Conservation (phyloP, 257 asterid species). For the Scutellaria minor region DNA sequence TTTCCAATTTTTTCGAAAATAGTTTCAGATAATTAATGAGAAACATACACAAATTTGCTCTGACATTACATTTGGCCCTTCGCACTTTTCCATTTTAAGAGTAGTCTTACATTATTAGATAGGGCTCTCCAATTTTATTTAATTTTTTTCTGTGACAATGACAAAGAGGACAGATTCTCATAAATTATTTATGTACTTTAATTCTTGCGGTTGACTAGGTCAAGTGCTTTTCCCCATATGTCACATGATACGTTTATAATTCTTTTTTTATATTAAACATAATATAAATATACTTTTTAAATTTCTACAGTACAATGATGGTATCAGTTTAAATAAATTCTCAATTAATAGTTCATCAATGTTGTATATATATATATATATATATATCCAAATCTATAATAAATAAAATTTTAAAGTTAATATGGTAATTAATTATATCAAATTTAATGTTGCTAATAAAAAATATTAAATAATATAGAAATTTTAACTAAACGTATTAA, state of each 20-base stretch:
- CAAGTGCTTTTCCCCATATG: slow-evolving; percentile 40
- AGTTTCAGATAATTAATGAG: background rate
- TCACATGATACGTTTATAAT: slow-evolving; percentile 32
- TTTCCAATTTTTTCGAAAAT: background rate
- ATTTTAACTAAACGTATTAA: too few relatives aligned
- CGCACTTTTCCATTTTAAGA: slow-evolving; percentile 29
- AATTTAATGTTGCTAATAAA: too few relatives aligned
- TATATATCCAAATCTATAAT: too few relatives aligned
- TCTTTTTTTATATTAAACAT: background rate
- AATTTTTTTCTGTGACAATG: background rate
- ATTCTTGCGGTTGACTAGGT: slow-evolving; percentile 36
- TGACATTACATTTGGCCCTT: slow-evolving; percentile 27
- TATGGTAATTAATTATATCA: too few relatives aligned
- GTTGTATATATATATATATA: too few relatives aligned
- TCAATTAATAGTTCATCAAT: too few relatives aligned
- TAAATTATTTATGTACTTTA: slow-evolving; percentile 25
- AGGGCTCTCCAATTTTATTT: slow-evolving; percentile 1
- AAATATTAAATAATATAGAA: too few relatives aligned
- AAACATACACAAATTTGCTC: background rate
- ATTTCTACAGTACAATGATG: background rate
- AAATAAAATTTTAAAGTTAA: too few relatives aligned
- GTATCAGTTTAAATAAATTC: background rate
- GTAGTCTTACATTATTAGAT: background rate
- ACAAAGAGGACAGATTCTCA: slow-evolving; percentile 11
- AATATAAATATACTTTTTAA: background rate